phyloP scores from a whole-genome alignment of 2,329 filamentous ascomycete species.

The Biscogniauxia sp. region DNA sequence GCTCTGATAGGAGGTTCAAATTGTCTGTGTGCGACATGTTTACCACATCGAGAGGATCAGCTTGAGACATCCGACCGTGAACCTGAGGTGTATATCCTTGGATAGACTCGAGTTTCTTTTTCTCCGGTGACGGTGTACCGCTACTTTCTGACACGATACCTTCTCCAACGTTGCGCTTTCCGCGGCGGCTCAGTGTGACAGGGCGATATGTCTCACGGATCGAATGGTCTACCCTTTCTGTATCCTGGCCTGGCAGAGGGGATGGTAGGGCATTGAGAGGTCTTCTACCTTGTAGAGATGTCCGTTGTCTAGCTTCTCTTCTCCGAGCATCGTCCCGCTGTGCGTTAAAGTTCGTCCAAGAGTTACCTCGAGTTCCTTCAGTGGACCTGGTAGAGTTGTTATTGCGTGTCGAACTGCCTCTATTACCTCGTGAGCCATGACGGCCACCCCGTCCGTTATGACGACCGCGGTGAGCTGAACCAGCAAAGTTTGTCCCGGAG shows the following conservation, averaged over 20 bases:
- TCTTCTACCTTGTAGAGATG: neutral
- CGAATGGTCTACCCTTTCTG: neutral
- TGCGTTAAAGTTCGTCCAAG: slow-evolving; percentile 20
- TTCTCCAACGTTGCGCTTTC: slow-evolving; percentile 17
- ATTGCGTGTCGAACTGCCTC: slow-evolving; percentile 6
- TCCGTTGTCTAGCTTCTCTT: slow-evolving; percentile 1
- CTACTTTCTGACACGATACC: slow-evolving; percentile 8
- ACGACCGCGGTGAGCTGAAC: slow-evolving; percentile 9
- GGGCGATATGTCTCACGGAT: slow-evolving; percentile 24
- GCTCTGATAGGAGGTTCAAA: neutral
- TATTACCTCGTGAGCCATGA: slow-evolving; percentile 1
- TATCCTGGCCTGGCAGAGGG: neutral
- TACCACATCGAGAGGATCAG: slow-evolving; percentile 8
- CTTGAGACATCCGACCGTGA: neutral
- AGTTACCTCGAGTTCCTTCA: neutral
- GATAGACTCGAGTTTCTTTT: neutral
- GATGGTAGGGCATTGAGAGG: neutral
- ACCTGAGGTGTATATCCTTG: neutral
- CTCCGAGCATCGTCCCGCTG: slow-evolving; percentile 17
- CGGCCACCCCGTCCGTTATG: slow-evolving; percentile 5
- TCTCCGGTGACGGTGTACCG: slow-evolving; percentile 11
- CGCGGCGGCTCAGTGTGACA: slow-evolving; percentile 19
- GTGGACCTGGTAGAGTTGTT: neutral
- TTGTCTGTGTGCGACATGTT: neutral
- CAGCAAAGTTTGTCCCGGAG: slow-evolving; percentile 1